These are phyloP conservation scores for Colletotrichum viniferum DNA, from an alignment of 2,329 filamentous ascomycete genomes.

Conservation along the genomic window DNA sequence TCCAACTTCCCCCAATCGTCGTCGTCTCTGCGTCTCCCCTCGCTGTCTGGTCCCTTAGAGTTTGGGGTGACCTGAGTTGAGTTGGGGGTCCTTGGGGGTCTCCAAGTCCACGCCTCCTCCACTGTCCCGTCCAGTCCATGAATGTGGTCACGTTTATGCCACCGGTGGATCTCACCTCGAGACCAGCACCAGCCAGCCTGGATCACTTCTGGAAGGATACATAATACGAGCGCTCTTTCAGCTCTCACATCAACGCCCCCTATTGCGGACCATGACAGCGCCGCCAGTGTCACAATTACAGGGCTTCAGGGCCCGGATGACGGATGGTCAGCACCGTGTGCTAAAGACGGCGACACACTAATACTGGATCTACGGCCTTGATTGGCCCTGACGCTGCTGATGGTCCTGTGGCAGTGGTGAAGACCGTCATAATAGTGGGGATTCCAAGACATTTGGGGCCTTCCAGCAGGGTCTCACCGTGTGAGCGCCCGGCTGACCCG, in stretches of 20 bases:
- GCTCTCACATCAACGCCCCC: background rate
- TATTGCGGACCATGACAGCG: background rate
- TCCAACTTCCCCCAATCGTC: background rate
- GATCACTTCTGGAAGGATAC: background rate
- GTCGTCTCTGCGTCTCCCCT: background rate
- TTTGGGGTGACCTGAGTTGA: constrained; percentile 12
- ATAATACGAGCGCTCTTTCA: background rate
- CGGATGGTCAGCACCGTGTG: background rate
- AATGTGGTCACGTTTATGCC: background rate
- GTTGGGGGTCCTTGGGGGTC: background rate
- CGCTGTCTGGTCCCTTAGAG: constrained; percentile 7
- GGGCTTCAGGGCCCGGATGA: background rate
- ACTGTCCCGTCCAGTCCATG: background rate
- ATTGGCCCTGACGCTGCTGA: background rate
- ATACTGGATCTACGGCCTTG: background rate
- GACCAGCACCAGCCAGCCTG: background rate
- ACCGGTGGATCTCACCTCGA: background rate
- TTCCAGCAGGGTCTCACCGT: constrained; percentile 12
- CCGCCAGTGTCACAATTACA: background rate
- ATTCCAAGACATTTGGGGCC: background rate
- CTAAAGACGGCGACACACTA: background rate
- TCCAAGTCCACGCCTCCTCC: background rate
- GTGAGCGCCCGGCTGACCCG: constrained; percentile 17
- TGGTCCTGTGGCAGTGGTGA: background rate
- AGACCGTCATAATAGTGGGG: constrained; percentile 13